A percentile compares a stretch with the other conserved stretches of the same genome.
Evolutionary conservation across 2,329 filamentous ascomycete genomes (phyloP).

Genomic region (Fusarium sp.): DNA sequence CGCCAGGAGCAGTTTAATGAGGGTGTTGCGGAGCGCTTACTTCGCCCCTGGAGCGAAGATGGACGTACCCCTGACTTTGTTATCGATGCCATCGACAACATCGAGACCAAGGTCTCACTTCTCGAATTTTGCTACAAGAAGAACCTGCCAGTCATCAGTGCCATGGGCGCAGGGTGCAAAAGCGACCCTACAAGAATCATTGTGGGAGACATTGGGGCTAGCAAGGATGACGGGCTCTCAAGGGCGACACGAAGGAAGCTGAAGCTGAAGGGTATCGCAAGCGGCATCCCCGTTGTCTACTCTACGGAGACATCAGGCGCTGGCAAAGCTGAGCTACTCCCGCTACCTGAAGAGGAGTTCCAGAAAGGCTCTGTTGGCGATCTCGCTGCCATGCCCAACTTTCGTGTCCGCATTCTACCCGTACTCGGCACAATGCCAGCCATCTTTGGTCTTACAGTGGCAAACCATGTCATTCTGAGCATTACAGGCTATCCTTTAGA

Average conservation of each 20-base stretch:
- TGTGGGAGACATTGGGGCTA: conserved; percentile 89
- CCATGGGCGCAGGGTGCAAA: conserved; percentile 97
- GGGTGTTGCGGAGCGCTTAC: conserved; percentile 69
- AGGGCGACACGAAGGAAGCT: conserved; percentile 82
- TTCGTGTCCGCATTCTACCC: conserved; percentile 92
- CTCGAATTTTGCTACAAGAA: conserved; percentile 87
- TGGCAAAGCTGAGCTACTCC: conserved; percentile 89
- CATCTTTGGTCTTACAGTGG: conserved; percentile 89
- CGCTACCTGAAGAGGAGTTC: conserved; percentile 88
- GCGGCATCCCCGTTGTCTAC: conserved; percentile 90
- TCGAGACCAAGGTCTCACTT: conserved; percentile 92
- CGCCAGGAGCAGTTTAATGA: conserved; percentile 84
- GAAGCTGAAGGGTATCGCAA: conserved; percentile 79
- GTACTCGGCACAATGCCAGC: conserved; percentile 98
- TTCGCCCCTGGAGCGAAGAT: conserved; percentile 70
- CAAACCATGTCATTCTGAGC: conserved; percentile 90
- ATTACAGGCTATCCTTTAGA: conserved; percentile 87
- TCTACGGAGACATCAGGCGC: conserved; percentile 90
- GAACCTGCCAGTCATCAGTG: conserved; percentile 83
- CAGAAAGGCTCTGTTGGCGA: conserved; percentile 86
- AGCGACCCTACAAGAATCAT: conserved; percentile 84
- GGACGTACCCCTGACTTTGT: conserved; percentile 81
- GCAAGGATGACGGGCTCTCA: conserved; percentile 88
- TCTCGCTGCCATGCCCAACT: conserved; percentile 88
- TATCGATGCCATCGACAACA: conserved; percentile 98